A percentile compares a stretch with the other conserved stretches of the same genome.
Evolutionary conservation across 352 stramenopile genomes (phyloP).

Genomic region (Pythium apleroticum): DNA sequence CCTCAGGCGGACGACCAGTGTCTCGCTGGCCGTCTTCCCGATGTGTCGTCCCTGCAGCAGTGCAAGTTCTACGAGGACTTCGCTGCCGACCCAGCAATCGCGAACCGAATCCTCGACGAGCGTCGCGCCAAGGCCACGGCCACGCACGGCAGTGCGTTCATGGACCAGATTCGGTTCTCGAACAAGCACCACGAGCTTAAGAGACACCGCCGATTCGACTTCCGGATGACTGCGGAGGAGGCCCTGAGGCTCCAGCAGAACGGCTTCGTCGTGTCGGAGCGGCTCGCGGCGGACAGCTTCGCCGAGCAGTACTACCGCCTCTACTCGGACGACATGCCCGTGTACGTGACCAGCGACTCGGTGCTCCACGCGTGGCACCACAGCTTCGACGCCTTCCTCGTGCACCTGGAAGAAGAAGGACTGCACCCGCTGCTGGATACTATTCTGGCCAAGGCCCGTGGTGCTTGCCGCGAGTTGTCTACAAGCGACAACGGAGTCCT

Average conservation of each 20-base stretch:
- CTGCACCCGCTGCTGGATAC: constrained; percentile 17
- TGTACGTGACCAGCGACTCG: constrained; percentile 35
- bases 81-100: constrained; percentile 2
- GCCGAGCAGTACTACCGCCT: constrained; percentile 31
- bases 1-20: no score
- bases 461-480: neutral
- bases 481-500: no score
- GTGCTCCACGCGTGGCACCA: constrained; percentile 36
- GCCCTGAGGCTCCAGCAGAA: constrained; percentile 13
- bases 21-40: no score
- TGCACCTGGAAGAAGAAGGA: constrained; percentile 20
- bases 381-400: constrained; percentile 32
- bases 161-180: constrained; percentile 10
- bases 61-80: constrained; percentile 28
- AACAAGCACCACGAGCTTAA: constrained; percentile 22
- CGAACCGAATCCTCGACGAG: constrained; percentile 10
- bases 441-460: constrained; percentile 1
- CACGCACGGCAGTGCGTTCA: no score
- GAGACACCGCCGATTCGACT: constrained; percentile 26
- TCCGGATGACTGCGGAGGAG: constrained; percentile 24
- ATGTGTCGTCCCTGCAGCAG: no score
- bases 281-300: constrained; percentile 26
- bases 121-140: constrained; percentile 5
- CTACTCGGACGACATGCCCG: constrained; percentile 33
- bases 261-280: constrained; percentile 26